phyloP scores from a whole-genome alignment of 1,139 yeast species.

The Diutina neorugosa region DNA sequence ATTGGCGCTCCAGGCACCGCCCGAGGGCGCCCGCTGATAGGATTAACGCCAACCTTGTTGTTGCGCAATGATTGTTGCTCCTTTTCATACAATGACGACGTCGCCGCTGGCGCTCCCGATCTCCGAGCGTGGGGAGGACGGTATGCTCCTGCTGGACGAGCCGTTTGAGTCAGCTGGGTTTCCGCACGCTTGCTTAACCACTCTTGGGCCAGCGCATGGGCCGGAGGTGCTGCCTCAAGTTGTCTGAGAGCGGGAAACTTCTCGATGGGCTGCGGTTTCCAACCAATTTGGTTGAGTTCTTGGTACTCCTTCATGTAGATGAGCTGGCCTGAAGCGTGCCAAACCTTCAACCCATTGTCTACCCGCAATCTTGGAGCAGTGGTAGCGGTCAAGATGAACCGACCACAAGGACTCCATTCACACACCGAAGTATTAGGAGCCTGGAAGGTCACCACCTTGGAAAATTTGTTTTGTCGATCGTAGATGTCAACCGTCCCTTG shows the following conservation, averaged over 20 bases:
- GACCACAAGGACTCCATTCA: conserved; percentile 98
- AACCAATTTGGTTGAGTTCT: conserved; percentile 69
- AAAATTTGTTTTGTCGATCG: conserved; percentile 82
- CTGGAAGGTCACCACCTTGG: conserved; percentile 68
- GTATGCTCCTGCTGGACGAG: conserved; percentile 69
- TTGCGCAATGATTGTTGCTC: conserved; percentile 24
- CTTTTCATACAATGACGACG: conserved; percentile 45
- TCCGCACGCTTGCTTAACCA: conserved; percentile 33
- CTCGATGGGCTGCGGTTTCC: conserved; percentile 70
- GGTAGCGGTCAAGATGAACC: conserved; percentile 87
- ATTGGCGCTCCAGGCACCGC: conserved; percentile 32
- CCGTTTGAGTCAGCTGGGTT: conserved; percentile 7
- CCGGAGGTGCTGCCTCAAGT: conserved; percentile 47
- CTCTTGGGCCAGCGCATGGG: conserved; percentile 59
- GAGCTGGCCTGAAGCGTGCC: conserved; percentile 85
- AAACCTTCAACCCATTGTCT: conserved; percentile 86
- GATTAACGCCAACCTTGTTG: conserved; percentile 4
- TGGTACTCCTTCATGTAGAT: conserved; percentile 66
- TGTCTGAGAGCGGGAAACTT: conserved; percentile 48
- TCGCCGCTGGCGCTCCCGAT: conserved; percentile 19
- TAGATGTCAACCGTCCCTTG: conserved; percentile 94
- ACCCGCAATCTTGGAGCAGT: conserved; percentile 95
- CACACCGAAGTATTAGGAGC: conserved; percentile 93
- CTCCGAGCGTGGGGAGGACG: conserved; percentile 92
- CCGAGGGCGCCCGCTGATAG: neutral